Percentiles rank a stretch among this genome's conserved stretches.
These are phyloP conservation scores for Eimeria zaria DNA, from an alignment of 169 alveolate genomes.

Conservation along the genomic window DNA sequence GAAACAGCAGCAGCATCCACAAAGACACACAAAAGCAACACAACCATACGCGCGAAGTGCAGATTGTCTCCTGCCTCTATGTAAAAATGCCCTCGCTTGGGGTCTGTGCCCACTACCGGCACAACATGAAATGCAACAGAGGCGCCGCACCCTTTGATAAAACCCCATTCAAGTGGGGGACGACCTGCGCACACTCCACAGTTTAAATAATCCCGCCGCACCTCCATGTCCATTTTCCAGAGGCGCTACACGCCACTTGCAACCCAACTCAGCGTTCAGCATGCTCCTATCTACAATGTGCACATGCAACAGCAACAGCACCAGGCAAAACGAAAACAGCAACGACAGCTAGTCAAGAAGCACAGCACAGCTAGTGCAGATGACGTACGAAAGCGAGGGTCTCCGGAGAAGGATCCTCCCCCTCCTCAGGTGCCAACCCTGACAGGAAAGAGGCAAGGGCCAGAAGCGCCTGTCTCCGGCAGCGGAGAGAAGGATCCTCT, in stretches of 20 bases:
- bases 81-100: background rate
- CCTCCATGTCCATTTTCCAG: background rate
- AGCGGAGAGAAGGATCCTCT: constrained; percentile 7
- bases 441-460: constrained; percentile 63
- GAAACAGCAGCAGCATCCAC: background rate
- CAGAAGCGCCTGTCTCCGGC: constrained; percentile 66
- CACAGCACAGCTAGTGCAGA: background rate
- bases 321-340: background rate
- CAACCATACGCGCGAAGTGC: background rate
- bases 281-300: too few relatives aligned
- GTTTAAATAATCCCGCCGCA: background rate
- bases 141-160: constrained; percentile 35
- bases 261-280: background rate
- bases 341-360: background rate
- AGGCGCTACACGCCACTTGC: background rate
- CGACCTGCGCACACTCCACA: constrained; percentile 31
- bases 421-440: constrained; percentile 66
- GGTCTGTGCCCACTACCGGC: background rate
- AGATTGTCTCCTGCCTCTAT: background rate
- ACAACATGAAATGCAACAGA: background rate
- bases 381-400: constrained; percentile 65
- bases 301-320: background rate
- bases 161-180: constrained; percentile 37
- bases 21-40: constrained; percentile 12
- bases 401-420: constrained; percentile 69